Base-by-base conservation (phyloP, 2,329 filamentous ascomycete genomes). In the Aspergillus persii region DNA sequence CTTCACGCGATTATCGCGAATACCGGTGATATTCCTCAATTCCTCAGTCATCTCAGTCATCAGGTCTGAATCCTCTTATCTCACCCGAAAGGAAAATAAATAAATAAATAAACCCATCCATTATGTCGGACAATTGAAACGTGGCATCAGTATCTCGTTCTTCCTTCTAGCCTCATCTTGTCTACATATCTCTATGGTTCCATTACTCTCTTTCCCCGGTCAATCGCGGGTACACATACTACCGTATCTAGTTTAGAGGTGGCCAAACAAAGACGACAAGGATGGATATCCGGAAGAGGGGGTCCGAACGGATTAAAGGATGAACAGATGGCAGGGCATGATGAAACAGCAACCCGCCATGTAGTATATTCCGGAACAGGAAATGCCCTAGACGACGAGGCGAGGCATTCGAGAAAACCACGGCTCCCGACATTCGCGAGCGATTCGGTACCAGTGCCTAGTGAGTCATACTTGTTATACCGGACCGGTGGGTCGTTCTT, bases 1-100 rank as follows among this genome's bases (percentile, higher is more conserved):
- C 29, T 60, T 54, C 51, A 60, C 50, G 54, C 54, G 58, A 54
- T 57, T 57, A 44, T 57, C 48, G 52, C 51, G 55, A 56, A 29
- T 56, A 53, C 53, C 44, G 54, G 31, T 36, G 4, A 15, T 41
- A 6, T 15, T 41, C 6, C n/a, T 23, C 18, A 23, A 23, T 23
- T 23, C 18, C 18, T 23, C 18, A 23, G 18, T 2, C 18, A 23
- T 23, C 18, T 23, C 18, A 1, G 18, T 23, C 18, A 23, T 23
- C 18, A 23, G 18, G 18, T 23, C 18, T 23, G 18, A 23, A 23
- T 23, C 18, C 18, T 2, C 18, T 23, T 23, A 23, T 23, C 18
- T 23, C 18, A 23, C 18, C 18, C 18, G 18, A 23, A 23, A 23
- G 18, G 18, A 36, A 15, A 41, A 5, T 7, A 41, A 41, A 41